A percentile compares a stretch with the other conserved stretches of the same genome.
Evolutionary conservation across 306 rosid species (phyloP).

Genomic region (Hippophae gyantsensis): DNA sequence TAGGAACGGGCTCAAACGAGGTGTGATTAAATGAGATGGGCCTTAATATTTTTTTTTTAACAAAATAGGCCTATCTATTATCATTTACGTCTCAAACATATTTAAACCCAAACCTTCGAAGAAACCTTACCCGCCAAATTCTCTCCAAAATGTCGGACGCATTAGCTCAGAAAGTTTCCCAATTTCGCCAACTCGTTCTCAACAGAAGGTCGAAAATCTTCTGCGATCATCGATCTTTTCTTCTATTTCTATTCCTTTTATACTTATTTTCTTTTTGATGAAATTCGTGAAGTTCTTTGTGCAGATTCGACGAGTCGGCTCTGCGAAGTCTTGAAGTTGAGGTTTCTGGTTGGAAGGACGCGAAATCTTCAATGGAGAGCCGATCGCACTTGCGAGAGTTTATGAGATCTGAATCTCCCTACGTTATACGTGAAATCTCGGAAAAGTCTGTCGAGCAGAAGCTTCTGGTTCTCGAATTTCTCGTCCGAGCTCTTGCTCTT

Average conservation of each 20-base stretch:
- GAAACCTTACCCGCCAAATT: slow-evolving; percentile 12
- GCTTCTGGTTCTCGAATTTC: slow-evolving; percentile 63
- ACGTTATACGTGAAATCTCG: slow-evolving; percentile 32
- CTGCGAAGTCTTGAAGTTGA: slow-evolving; percentile 41
- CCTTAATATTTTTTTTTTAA: too few relatives aligned
- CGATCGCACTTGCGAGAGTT: slow-evolving; percentile 38
- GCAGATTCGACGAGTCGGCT: slow-evolving; percentile 45
- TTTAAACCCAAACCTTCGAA: not conserved
- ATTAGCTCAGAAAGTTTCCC: slow-evolving; percentile 26
- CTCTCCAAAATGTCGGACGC: slow-evolving; percentile 43
- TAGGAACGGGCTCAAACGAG: too few relatives aligned
- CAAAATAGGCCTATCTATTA: too few relatives aligned
- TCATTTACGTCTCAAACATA: not conserved
- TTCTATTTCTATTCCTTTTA: slow-evolving; percentile 9
- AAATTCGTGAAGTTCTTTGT: not conserved
- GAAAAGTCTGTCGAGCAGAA: slow-evolving; percentile 45
- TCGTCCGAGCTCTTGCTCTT: slow-evolving; percentile 60
- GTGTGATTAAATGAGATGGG: too few relatives aligned
- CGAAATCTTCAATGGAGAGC: slow-evolving; percentile 35
- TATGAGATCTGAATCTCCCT: slow-evolving; percentile 45
- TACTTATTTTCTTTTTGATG: not conserved
- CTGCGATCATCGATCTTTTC: not conserved
- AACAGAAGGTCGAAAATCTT: slow-evolving; percentile 33
- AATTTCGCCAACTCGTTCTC: slow-evolving; percentile 38
- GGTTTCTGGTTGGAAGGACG: slow-evolving; percentile 42